A percentile compares a stretch with the other conserved stretches of the same genome.
Conservation (phyloP, 108 stramenopile genomes). For the Pseudonitzschia multistriata region DNA sequence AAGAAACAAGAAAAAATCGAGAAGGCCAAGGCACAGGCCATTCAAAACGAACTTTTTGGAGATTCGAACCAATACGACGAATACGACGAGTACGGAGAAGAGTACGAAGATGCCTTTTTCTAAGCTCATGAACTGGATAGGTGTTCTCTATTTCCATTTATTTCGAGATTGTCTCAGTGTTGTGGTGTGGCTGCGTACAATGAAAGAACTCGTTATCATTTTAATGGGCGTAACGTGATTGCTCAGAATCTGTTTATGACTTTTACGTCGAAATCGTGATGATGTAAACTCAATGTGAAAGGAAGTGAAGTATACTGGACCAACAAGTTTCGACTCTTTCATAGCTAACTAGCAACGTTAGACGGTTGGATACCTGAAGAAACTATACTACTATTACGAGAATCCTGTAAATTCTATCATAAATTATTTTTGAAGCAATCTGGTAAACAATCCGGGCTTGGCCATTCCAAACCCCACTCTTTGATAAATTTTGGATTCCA, state of each 20-base stretch:
- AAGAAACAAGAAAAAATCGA: constrained; percentile 84
- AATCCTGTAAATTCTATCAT: neutral
- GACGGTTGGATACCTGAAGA: neutral
- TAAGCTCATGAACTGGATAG: no score
- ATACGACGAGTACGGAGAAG: constrained; percentile 82
- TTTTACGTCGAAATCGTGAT: no score
- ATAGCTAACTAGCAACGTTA: neutral
- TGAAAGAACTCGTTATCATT: no score
- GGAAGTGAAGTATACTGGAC: no score
- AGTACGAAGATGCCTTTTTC: constrained; percentile 88
- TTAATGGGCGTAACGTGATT: no score
- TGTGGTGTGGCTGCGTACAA: no score
- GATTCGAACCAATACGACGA: constrained; percentile 82
- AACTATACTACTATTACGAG: neutral
- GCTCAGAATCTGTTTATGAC: no score
- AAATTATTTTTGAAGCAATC: constrained; percentile 20
- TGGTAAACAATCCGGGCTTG: constrained; percentile 37
- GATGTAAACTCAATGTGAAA: no score
- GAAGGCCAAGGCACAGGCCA: constrained; percentile 74
- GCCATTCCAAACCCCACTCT: constrained; percentile 78
- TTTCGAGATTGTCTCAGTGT: no score
- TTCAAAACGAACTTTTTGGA: constrained; percentile 79
- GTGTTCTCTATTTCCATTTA: no score
- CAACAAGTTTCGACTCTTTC: no score
- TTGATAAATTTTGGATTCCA: constrained; percentile 86